Base-by-base conservation (phyloP, 1,284 basidiomycete genomes). In the Agroathelia rolfsii region DNA sequence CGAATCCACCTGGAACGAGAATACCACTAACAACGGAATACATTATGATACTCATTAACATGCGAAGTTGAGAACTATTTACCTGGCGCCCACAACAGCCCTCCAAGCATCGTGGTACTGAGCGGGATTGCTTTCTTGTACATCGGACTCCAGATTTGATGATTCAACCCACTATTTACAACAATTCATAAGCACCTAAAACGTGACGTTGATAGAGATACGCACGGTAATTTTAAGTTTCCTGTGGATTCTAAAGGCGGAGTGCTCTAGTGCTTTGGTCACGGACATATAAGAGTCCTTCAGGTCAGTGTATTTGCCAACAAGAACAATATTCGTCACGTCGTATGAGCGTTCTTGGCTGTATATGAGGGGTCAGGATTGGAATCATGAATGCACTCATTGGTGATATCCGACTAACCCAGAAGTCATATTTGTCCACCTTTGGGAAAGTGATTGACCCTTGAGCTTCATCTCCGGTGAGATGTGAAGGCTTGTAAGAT, bases 221-320 rank as follows among this genome's bases (percentile, higher is more conserved):
- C 5, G 12, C 44, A 83, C 88, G 49, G 87, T 72, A 17, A 95
- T 66, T 36, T 68, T 67, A 25, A 96, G 69, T 53, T 87, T 93
- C 40, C 88, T 69, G 39, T 80, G 81, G 42, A 93, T 86, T 30
- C 88, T 75, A 64, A 98, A 87, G 1, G 92, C 87, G 4, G 94
- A 90, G 59, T 99, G 94, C 58, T 99, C 94, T 25, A 99, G 71
- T 16, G 95, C 78, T 65, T 99, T 99, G 52, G 83, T 83, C 34
- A 99, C 95, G 22, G 86, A 92, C 87, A 97, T 97, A 60, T 99
- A 99, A 22, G 92, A 96, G 58, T 99, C 94, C 57, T 94, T 87
- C 32, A 98, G 66, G 40, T 92, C 82, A 5, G 92, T 97, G 64
- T 99, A 99, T 61, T 99, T 99, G 32, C 94, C 94, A 13, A 99